These are phyloP conservation scores for Podila clonocystis DNA, from an alignment of 192 early-diverging fungal genomes.

Conservation along the genomic window DNA sequence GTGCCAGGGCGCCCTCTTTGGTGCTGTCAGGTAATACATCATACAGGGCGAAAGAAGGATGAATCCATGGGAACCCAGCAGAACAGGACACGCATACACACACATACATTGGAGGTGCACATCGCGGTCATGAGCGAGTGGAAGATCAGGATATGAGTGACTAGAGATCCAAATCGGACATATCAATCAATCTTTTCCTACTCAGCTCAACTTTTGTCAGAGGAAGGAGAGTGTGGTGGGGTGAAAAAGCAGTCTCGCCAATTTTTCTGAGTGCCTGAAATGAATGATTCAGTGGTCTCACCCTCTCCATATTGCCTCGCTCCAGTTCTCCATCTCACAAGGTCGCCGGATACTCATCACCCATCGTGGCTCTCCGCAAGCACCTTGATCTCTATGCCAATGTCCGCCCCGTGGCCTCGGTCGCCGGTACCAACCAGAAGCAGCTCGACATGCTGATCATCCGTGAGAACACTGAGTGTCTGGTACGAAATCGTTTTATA, in stretches of 20 bases:
- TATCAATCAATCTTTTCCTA: too few species aligned
- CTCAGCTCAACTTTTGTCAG: too few species aligned
- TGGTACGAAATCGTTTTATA: constrained; percentile 59
- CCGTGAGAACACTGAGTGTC: constrained; percentile 98
- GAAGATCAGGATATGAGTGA: too few species aligned
- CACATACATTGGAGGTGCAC: too few species aligned
- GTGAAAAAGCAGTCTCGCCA: constrained; percentile 33
- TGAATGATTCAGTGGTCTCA: background rate
- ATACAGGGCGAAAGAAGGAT: background rate
- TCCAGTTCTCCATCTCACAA: constrained; percentile 96
- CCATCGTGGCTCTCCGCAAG: constrained; percentile 97
- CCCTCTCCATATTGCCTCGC: background rate
- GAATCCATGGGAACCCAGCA: too few species aligned
- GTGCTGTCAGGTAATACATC: constrained; percentile 82
- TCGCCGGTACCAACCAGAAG: constrained; percentile 64
- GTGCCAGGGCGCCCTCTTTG: constrained; percentile 96
- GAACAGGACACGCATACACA: background rate
- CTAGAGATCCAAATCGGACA: too few species aligned
- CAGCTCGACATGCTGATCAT: constrained; percentile 96
- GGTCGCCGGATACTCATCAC: constrained; percentile 97
- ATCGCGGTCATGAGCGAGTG: too few species aligned
- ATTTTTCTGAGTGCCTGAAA: background rate
- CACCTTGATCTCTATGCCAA: constrained; percentile 97
- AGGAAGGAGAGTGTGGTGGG: too few species aligned
- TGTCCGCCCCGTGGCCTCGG: constrained; percentile 91